A percentile compares a stretch with the other conserved stretches of the same genome.
Evolutionary conservation across 371 early-diverging fungal species (phyloP).

Genomic region (Fennellomyces sp.): DNA sequence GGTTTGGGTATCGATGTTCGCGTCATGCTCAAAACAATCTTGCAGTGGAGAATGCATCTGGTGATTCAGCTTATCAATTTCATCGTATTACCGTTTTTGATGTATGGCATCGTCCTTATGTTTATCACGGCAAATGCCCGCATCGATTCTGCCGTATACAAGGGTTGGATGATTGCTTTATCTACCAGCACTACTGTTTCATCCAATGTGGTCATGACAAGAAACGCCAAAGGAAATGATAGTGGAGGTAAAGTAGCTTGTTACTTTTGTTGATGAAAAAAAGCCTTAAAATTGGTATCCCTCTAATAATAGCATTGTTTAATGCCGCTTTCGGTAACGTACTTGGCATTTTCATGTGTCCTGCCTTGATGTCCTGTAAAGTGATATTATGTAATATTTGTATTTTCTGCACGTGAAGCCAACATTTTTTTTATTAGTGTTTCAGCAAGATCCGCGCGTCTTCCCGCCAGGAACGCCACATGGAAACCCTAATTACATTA

Average conservation of each 20-base stretch:
- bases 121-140: slow-evolving; percentile 42
- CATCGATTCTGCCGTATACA: slow-evolving; percentile 57
- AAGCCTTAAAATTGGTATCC: neutral
- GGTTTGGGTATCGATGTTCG: slow-evolving; percentile 68
- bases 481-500: slow-evolving; percentile 53
- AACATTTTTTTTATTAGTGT: slow-evolving; percentile 31
- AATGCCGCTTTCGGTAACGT: slow-evolving; percentile 76
- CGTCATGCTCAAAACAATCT: slow-evolving; percentile 55
- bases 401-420: neutral
- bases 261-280: neutral
- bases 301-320: slow-evolving; percentile 50
- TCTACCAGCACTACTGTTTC: slow-evolving; percentile 78
- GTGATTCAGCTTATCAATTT: slow-evolving; percentile 63
- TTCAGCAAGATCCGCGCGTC: slow-evolving; percentile 33
- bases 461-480: slow-evolving; percentile 46
- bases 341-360: slow-evolving; percentile 69
- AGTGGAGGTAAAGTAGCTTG: slow-evolving; percentile 37
- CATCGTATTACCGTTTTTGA: slow-evolving; percentile 60
- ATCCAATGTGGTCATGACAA: slow-evolving; percentile 78
- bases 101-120: slow-evolving; percentile 58
- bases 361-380: slow-evolving; percentile 59
- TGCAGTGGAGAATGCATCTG: slow-evolving; percentile 64
- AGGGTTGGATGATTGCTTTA: slow-evolving; percentile 69
- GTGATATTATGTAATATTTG: neutral
- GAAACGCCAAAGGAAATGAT: slow-evolving; percentile 71